Percentiles rank a stretch among this genome's conserved stretches.
Evolutionary conservation across 2,329 filamentous ascomycete species (phyloP).

Genomic region (Penicillium sp.): DNA sequence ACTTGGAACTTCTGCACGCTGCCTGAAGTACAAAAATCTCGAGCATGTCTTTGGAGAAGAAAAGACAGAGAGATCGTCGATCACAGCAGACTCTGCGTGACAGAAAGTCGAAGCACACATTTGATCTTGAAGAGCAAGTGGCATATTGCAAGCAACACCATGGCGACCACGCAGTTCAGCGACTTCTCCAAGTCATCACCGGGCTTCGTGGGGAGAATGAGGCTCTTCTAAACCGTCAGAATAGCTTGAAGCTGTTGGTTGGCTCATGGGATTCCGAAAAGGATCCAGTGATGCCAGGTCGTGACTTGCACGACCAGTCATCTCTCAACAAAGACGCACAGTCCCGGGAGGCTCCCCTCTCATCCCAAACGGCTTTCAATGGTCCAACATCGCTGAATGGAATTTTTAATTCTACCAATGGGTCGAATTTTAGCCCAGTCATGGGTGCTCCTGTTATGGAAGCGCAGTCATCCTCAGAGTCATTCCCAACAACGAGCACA

Average conservation of each 20-base stretch:
- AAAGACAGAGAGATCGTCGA: constrained; percentile 29
- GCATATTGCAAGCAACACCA: constrained; percentile 29
- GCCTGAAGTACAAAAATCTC: too few species aligned
- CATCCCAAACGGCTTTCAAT: background rate
- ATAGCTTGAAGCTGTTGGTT: constrained; percentile 18
- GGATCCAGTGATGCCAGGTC: background rate
- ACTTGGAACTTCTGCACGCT: too few species aligned
- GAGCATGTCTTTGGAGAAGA: constrained; percentile 17
- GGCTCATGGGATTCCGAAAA: constrained; percentile 21
- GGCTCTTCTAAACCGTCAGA: constrained; percentile 20
- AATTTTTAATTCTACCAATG: background rate
- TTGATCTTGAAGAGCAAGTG: constrained; percentile 24
- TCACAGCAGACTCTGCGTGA: constrained; percentile 30
- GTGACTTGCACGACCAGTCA: background rate
- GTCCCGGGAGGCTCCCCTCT: background rate
- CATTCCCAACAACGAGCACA: background rate
- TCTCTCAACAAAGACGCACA: background rate
- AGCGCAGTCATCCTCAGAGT: background rate
- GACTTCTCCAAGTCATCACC: constrained; percentile 23
- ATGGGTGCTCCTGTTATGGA: background rate
- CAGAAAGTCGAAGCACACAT: constrained; percentile 23
- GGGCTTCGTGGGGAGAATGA: constrained; percentile 26
- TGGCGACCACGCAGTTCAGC: constrained; percentile 16
- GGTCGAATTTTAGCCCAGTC: background rate
- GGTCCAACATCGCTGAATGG: background rate